These are phyloP conservation scores for Nemania abortiva DNA, from an alignment of 2,329 filamentous ascomycete species.

Conservation along the genomic window DNA sequence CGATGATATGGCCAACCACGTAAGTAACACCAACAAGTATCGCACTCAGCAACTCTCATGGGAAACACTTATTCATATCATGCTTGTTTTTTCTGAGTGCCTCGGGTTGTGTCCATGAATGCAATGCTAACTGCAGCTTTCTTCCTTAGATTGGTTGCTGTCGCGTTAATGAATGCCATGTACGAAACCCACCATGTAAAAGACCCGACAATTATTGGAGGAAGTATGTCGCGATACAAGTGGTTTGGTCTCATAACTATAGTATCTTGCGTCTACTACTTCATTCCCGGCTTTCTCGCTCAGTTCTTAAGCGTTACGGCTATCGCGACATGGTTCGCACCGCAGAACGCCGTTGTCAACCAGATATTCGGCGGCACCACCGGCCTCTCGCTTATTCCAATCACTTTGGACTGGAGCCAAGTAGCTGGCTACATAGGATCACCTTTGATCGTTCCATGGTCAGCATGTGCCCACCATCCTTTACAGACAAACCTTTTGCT, in stretches of 20 bases:
- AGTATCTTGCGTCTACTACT: slow-evolving; percentile 73
- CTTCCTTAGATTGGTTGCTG: slow-evolving; percentile 68
- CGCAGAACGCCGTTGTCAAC: slow-evolving; percentile 75
- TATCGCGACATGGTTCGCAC: slow-evolving; percentile 78
- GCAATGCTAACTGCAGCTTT: slow-evolving; percentile 8
- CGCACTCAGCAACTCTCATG: background rate
- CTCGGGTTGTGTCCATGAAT: background rate
- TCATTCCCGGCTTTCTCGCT: slow-evolving; percentile 76
- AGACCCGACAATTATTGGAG: slow-evolving; percentile 69
- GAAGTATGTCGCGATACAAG: slow-evolving; percentile 73
- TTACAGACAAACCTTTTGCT: background rate
- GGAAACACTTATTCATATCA: background rate
- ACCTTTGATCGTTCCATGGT: slow-evolving; percentile 77
- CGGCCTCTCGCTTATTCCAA: slow-evolving; percentile 75
- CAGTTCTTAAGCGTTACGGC: slow-evolving; percentile 78
- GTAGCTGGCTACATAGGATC: slow-evolving; percentile 76
- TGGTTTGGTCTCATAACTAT: slow-evolving; percentile 72
- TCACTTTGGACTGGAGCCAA: slow-evolving; percentile 83
- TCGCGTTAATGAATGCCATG: slow-evolving; percentile 78
- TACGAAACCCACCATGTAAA: slow-evolving; percentile 69
- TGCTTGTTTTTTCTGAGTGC: background rate
- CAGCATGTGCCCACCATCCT: background rate
- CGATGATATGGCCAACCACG: slow-evolving; percentile 77
- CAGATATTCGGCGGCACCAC: slow-evolving; percentile 78
- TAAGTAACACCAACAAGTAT: slow-evolving; percentile 14